Base-by-base conservation (phyloP, 2,329 filamentous ascomycete genomes). In the Karstenula rhodostoma region DNA sequence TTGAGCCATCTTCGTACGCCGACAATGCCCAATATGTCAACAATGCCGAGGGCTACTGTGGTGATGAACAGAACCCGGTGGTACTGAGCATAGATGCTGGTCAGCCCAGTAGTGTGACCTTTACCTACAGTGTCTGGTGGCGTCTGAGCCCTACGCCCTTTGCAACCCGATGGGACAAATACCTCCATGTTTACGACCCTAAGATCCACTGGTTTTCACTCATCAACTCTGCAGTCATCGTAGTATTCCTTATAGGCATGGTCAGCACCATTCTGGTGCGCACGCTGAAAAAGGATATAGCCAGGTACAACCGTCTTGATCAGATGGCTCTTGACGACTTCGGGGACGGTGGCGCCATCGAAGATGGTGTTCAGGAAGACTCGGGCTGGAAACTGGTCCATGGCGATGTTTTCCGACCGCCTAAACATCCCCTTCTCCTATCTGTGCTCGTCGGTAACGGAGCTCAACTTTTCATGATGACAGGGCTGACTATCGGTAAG, bases 161-260 rank as follows among this genome's bases (percentile, higher is more conserved):
- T 90, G 95, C 95, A 29, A 99, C 95, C 13, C 88, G 95, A 66
- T 99, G 95, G 95, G 95, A 99, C 84, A 98, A 97, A 80, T 98
- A 98, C 76, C 85, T 99, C 37, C 94, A 98, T 73, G 94, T 99
- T 32, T 96, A 94, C 74, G 94, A 98, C 77, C 94, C 95, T 55
- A 96, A 95, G 83, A 98, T 99, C 70, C 95, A 99, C 79, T 99
- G 95, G 95, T 97, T 98, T 82, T 97, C 94, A 61, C 88, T 99
- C 52, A 91, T 98, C 80, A 97, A 97, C 79, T 97, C 94, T 37
- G 92, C 95, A 52, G 89, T 98, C 47, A 96, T 99, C 63, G 94
- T 99, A 53, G 86, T 97, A 51, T 95, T 98, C 79, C 84, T 98
- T 43, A 89, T 94, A 37, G 87, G 93, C 48, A 97, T 95, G 70